Base-by-base conservation (phyloP, 2,329 filamentous ascomycete genomes). In the Microascus cirrosus region DNA sequence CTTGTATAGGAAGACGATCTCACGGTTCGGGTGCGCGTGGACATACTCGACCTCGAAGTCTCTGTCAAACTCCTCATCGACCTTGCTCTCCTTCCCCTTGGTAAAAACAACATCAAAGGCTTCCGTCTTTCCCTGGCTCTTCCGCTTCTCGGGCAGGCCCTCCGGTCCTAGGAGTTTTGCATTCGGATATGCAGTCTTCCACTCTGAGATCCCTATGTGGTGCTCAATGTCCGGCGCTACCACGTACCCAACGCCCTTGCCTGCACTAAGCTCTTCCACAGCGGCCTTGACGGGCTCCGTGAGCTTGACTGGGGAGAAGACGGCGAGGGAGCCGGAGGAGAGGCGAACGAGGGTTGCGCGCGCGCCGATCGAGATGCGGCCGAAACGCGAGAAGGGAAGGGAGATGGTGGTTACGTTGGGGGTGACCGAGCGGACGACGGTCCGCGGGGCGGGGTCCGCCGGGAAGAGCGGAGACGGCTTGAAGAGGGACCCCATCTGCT, bases 1-100 rank as follows among this genome's bases (percentile, higher is more conserved):
- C 68, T 85, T 86, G 77, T 95, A 91, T 67, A 86, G 75, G 72
- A 97, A 90, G 28, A 94, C 90, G 34, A 97, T 75, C 72, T 99
- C 94, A 68, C 89, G 87, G 74, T 95, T 96, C 34, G 77, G 74
- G 71, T 97, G 83, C 2, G 82, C 82, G 64, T 88, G 81, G 59
- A 96, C 85, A 69, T 88, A 96, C 71, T 96, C 92, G 64, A 83
- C 84, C 39, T 90, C 85, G 67, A 97, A 96, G 63, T 97, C 91
- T 15, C 76, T 73, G 66, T 95, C 90, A 68, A 99, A 96, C 59
- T 93, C 91, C 0, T 81, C 76, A 54, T 83, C 81, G 60, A 96
- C 81, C 34, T 70, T 67, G 59, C 78, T 77, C 61, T 81, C 78
- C 22, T 77, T 84, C 6, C 45, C 22, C 45, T 50, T 50, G 7